A percentile compares a stretch with the other conserved stretches of the same genome.
phyloP scores from a whole-genome alignment of 2,329 filamentous ascomycete genomes.

The Epichloe scottii region DNA sequence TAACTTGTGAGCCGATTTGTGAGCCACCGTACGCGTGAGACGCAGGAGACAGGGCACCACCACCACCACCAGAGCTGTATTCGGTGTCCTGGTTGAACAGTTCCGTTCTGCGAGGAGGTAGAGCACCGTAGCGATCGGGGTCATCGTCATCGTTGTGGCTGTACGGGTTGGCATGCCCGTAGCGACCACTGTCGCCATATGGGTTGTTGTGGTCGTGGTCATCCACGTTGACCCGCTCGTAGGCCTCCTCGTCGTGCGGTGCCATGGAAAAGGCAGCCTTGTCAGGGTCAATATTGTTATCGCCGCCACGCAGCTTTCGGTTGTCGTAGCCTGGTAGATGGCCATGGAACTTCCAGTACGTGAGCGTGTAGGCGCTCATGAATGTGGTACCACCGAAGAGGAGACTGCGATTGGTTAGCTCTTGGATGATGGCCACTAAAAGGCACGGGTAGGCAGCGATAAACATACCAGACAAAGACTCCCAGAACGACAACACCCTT shows the following conservation, averaged over 20 bases:
- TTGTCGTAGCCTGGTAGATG: constrained; percentile 49
- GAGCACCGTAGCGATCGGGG: constrained; percentile 26
- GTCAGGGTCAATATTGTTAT: constrained; percentile 51
- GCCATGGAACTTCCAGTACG: constrained; percentile 50
- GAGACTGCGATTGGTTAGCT: constrained; percentile 28
- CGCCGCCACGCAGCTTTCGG: constrained; percentile 26
- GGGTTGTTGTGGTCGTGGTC: constrained; percentile 34
- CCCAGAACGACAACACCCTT: constrained; percentile 51
- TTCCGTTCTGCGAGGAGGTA: constrained; percentile 25
- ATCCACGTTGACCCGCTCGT: constrained; percentile 47
- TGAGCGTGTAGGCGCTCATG: constrained; percentile 46
- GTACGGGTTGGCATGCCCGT: constrained; percentile 26
- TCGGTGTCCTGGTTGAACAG: constrained; percentile 39
- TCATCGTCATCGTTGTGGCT: constrained; percentile 27
- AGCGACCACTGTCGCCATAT: constrained; percentile 19
- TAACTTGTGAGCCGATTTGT: constrained; percentile 28
- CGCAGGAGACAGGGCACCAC: constrained; percentile 14
- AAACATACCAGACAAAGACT: constrained; percentile 48
- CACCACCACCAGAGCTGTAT: constrained; percentile 25
- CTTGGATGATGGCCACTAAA: not conserved
- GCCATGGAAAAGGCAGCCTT: constrained; percentile 58
- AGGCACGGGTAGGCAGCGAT: not conserved
- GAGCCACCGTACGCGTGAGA: constrained; percentile 19
- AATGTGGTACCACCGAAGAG: constrained; percentile 40
- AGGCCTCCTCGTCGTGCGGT: constrained; percentile 53